Base-by-base conservation (phyloP, 257 asterid species). In the Solanum rostratum region DNA sequence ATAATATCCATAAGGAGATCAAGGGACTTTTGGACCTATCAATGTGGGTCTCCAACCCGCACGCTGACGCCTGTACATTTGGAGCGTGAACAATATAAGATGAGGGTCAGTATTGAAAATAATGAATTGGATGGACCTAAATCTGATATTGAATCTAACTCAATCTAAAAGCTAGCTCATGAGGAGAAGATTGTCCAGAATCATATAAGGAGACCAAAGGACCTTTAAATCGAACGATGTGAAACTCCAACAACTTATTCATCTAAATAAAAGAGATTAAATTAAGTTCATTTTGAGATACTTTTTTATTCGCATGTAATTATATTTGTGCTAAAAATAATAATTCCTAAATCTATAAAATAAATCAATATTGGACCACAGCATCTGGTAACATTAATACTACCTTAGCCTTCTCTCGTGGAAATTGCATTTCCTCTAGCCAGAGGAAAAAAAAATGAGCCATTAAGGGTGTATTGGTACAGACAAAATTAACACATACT, bases 151-250 rank as follows among this genome's bases (percentile, higher is more conserved):
- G 0, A 2, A 57, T 6, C 4, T 10, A n/a, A 57, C 1, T 2
- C 15, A 57, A 57, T 10, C 0, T 14, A 57, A n/a, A 57, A 10
- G 27, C 0, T 0, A n/a, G 3, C 0, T n/a, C 30, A 1, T 0
- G 0, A 57, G 3, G 3, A n/a, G 11, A n/a, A 13, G 4, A 10
- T n/a, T 57, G 22, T 10, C 29, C 29, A 52, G 15, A 1, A 15
- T 52, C 19, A 6, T 52, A 15, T 2, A 0, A 52, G 0, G 0
- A 52, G 57, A 52, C 0, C 18, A 52, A 15, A 8, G 7, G 7
- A 50, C 55, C 55, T 50, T 14, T 14, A 3, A 14, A 14, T 5
- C 19, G 7, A 5, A 0, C 2, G 7, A 57, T n/a, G 14, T n/a
- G 29, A 57, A 27, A 57, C 29, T 10, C 29, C 29, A n/a, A n/a